Conservation (phyloP, 495 filamentous ascomycete genomes). For the Neurospora sp. region DNA sequence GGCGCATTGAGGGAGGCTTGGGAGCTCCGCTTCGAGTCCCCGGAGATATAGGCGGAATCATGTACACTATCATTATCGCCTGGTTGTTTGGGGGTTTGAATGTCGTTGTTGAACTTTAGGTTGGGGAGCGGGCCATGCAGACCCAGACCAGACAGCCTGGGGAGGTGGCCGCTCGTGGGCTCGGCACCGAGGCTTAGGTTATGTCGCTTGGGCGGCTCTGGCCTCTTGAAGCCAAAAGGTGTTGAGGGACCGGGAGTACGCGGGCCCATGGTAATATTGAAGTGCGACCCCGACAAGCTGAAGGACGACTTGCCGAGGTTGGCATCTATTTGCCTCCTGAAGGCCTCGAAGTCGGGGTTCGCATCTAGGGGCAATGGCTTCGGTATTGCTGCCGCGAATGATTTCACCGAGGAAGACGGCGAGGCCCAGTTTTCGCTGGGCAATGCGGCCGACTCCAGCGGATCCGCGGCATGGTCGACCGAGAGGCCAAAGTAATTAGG, state of each 20-base stretch:
- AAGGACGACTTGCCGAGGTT: slow-evolving; percentile 39
- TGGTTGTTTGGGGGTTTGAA: slow-evolving; percentile 9
- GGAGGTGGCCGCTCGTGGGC: slow-evolving; percentile 17
- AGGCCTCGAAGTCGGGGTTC: slow-evolving; percentile 68
- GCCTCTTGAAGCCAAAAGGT: slow-evolving; percentile 25
- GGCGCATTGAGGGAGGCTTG: slow-evolving; percentile 30
- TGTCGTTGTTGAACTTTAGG: slow-evolving; percentile 4
- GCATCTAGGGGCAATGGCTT: slow-evolving; percentile 58
- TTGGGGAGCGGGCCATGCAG: slow-evolving; percentile 3
- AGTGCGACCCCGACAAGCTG: slow-evolving; percentile 38
- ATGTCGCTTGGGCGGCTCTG: slow-evolving; percentile 27
- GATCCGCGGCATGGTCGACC: slow-evolving; percentile 48
- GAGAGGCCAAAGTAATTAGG: slow-evolving; percentile 77
- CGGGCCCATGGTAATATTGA: slow-evolving; percentile 20
- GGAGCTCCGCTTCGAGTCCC: slow-evolving; percentile 37
- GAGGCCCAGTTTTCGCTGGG: slow-evolving; percentile 64
- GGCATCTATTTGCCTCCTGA: slow-evolving; percentile 57
- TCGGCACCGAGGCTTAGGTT: slow-evolving; percentile 27
- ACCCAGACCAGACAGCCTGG: slow-evolving; percentile 9
- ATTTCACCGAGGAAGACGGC: slow-evolving; percentile 54
- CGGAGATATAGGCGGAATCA: slow-evolving; percentile 38
- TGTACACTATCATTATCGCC: slow-evolving; percentile 25
- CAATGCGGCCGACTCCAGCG: slow-evolving; percentile 48
- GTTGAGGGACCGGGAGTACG: slow-evolving; percentile 15
- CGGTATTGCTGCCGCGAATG: slow-evolving; percentile 57